Evolutionary conservation across 371 early-diverging fungal genomes (phyloP).

Genomic region (Actinomucor elegans): DNA sequence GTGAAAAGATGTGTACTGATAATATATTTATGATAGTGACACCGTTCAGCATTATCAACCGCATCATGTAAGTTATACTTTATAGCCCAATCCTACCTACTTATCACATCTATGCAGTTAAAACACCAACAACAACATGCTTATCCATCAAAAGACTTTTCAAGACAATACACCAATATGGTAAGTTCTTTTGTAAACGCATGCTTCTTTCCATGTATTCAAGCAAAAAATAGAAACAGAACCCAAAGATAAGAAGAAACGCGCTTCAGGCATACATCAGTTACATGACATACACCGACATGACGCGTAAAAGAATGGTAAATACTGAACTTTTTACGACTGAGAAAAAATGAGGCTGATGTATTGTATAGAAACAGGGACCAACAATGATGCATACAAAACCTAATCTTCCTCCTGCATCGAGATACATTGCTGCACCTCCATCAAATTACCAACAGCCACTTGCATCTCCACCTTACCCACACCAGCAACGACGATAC

Average conservation of each 20-base stretch:
- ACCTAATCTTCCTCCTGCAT: neutral
- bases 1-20: too few species aligned
- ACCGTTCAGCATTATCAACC: too few species aligned
- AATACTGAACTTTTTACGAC: too few species aligned
- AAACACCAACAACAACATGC: too few species aligned
- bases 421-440: neutral
- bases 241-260: constrained; percentile 36
- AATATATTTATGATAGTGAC: too few species aligned
- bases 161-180: constrained; percentile 7
- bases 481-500: neutral
- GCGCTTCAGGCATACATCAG: constrained; percentile 49
- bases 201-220: neutral
- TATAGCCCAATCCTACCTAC: too few species aligned
- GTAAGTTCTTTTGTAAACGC: neutral
- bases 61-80: too few species aligned
- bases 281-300: constrained; percentile 46
- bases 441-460: neutral
- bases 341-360: neutral
- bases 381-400: neutral
- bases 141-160: neutral
- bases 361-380: neutral
- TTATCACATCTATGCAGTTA: too few species aligned
- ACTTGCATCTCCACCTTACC: neutral
- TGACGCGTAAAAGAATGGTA: constrained; percentile 24
- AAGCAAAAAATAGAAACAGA: constrained; percentile 16